phyloP scores from a whole-genome alignment of 352 stramenopile species.

The Globisporangium emineosum region DNA sequence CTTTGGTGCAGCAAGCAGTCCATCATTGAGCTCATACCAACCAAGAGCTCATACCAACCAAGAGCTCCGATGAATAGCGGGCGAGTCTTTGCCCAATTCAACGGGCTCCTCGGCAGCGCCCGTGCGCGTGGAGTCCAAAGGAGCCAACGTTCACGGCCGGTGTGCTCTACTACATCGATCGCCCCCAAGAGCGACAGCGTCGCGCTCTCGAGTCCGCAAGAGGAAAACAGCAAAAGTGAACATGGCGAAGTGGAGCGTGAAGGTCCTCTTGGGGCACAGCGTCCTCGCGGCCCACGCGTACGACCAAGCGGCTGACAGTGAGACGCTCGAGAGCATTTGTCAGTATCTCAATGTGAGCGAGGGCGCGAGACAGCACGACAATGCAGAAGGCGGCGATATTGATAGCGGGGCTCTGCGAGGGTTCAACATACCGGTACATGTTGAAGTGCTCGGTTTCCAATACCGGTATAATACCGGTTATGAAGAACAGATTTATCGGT shows the following conservation, averaged over 20 bases:
- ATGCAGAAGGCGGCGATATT: background rate
- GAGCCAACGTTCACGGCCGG: constrained; percentile 36
- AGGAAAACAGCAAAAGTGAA: constrained; percentile 13
- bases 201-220: constrained; percentile 31
- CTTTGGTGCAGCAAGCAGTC: no score
- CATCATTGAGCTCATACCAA: no score
- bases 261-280: constrained; percentile 13
- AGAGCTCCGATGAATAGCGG: background rate
- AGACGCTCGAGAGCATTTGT: constrained; percentile 8
- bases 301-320: background rate
- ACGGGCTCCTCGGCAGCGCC: constrained; percentile 29
- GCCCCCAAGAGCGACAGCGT: constrained; percentile 51
- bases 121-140: constrained; percentile 33
- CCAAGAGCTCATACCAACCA: no score
- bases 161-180: constrained; percentile 56
- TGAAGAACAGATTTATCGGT: no score
- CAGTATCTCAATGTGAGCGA: background rate
- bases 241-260: constrained; percentile 5
- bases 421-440: no score
- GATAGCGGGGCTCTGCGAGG: no score
- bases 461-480: background rate
- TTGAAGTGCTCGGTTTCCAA: no score
- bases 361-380: background rate
- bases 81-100: constrained; percentile 34
- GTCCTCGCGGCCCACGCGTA: constrained; percentile 1